Evolutionary conservation across 257 asterid species (phyloP), one percentile per base, ranked within the genome.

Genomic region (Solanum pimpinellifolium): DNA sequence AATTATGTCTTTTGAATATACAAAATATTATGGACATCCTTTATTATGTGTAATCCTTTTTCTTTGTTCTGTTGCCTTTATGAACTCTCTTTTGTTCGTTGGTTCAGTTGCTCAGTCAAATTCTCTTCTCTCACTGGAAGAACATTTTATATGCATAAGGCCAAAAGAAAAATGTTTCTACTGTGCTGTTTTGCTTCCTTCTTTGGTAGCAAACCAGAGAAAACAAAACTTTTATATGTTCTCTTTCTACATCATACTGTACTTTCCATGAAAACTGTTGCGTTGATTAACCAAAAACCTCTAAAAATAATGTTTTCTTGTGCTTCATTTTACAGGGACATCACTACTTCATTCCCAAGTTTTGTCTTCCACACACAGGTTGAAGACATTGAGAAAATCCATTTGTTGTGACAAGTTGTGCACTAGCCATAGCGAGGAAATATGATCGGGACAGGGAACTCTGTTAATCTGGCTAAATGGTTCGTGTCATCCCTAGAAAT

Each of bases 301-400:
- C 59, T 13, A 10, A 12, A 62, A 27, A 62, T 46, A 37, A 37
- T 85, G 73, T 31, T 18, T 41, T 33, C 39, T 87, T 88, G 86
- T 85, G 52, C 20, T n/a, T 87, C 73, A 16, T 87, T 73, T 85
- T 83, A 29, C 91, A 94, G 98, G 95, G 92, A 94, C 91, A 74
- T 94, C 81, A 91, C 95, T 41, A 87, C 93, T 29, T 92, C 86
- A 76, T 95, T 95, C 87, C 98, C 98, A 25, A 93, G 97, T 88
- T 95, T 95, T 85, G 88, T 93, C 68, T 94, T 93, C 88, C 90
- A 94, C 84, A 91, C 98, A 6, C 93, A 89, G 93, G 94, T 91
- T 46, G 96, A 94, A 85, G 97, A 95, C 87, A 92, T 3, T 6
- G 85, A 80, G 69, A 49, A 80, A 80, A 18, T 20, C 69, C 69